Percentiles rank a stretch among this genome's conserved stretches.
phyloP scores from a whole-genome alignment of 2,329 filamentous ascomycete genomes.

The Pestalotiopsis sp. region DNA sequence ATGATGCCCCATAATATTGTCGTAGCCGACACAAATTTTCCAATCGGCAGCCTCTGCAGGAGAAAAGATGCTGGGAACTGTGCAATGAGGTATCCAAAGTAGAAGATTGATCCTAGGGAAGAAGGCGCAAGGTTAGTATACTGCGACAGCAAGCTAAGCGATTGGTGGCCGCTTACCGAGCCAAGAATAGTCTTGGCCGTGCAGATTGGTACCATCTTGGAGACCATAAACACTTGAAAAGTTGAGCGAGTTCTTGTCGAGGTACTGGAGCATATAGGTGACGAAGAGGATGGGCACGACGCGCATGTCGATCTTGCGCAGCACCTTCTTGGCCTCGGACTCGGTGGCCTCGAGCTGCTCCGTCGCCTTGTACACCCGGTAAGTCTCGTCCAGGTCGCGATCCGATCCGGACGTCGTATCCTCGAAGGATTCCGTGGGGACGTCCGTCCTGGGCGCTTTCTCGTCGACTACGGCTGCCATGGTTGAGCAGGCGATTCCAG shows the following conservation, averaged over 20 bases:
- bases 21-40: constrained; percentile 47
- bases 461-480: constrained; percentile 19
- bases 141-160: background rate
- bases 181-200: constrained; percentile 55
- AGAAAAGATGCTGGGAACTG: constrained; percentile 48
- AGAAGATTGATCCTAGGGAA: constrained; percentile 49
- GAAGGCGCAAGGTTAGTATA: background rate
- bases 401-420: constrained; percentile 22
- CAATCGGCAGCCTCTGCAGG: constrained; percentile 49
- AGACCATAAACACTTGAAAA: constrained; percentile 54
- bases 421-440: constrained; percentile 15
- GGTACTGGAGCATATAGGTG: constrained; percentile 36
- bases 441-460: constrained; percentile 13
- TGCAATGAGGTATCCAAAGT: constrained; percentile 51
- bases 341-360: constrained; percentile 25
- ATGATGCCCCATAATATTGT: constrained; percentile 52
- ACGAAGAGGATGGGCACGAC: constrained; percentile 33
- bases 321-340: constrained; percentile 29
- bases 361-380: constrained; percentile 30
- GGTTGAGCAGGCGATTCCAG: background rate
- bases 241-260: constrained; percentile 48
- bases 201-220: constrained; percentile 47
- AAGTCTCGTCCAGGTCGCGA: constrained; percentile 34
- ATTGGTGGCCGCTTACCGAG: constrained; percentile 32
- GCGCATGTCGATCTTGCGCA: constrained; percentile 35